These are phyloP conservation scores for Acanthamoeba castellanii DNA, from an alignment of 208 protist species.

Conservation along the genomic window DNA sequence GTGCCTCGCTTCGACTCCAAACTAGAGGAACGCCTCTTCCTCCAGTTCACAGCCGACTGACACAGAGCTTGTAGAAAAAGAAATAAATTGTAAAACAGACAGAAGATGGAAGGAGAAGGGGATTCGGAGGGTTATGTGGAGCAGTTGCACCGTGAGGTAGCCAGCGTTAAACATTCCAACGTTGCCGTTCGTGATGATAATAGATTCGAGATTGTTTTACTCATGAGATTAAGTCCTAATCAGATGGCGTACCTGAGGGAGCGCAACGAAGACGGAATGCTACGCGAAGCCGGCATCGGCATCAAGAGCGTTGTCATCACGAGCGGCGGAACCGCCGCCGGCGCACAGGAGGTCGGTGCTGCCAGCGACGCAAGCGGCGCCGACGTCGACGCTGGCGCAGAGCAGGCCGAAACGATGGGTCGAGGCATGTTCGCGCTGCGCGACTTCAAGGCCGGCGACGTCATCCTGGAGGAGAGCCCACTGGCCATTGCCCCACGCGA, in stretches of 20 bases:
- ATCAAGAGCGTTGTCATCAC: not conserved
- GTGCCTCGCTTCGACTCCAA: slow-evolving; percentile 78
- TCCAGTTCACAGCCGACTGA: slow-evolving; percentile 29
- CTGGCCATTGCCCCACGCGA: slow-evolving; percentile 14
- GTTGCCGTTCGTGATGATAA: too few species aligned
- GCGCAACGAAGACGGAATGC: not conserved
- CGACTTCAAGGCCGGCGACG: slow-evolving; percentile 23
- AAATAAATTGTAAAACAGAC: too few species aligned
- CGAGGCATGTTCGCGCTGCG: slow-evolving; percentile 36
- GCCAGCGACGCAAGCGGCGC: not conserved
- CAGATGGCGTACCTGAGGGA: not conserved
- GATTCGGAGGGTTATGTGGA: too few species aligned
- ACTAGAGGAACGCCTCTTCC: slow-evolving; percentile 66
- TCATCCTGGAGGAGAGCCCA: slow-evolving; percentile 55
- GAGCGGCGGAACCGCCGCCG: not conserved
- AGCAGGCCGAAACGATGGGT: not conserved
- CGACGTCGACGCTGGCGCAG: not conserved
- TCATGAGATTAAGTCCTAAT: not conserved
- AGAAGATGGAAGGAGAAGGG: too few species aligned
- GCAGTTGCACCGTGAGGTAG: too few species aligned
- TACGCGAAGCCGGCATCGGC: not conserved
- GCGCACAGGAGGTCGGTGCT: not conserved
- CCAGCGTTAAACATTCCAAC: too few species aligned
- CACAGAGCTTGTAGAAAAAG: too few species aligned
- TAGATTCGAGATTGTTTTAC: too few species aligned